Conservation (phyloP, 164 flowering plant species). For the Taxillus chinensis region DNA sequence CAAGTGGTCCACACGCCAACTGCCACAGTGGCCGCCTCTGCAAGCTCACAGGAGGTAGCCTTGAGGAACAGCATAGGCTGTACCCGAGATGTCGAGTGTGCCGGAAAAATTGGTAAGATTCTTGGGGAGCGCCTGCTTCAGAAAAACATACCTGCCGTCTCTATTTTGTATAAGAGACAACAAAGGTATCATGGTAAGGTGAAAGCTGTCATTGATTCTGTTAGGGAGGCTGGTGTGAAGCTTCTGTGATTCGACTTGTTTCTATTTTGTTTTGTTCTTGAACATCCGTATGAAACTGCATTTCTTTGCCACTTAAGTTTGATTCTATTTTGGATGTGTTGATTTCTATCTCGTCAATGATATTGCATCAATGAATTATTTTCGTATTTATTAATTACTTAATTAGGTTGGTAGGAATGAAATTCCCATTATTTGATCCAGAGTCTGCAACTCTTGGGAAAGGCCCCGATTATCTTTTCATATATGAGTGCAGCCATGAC, state of each 20-base stretch:
- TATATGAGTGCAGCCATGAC: too few species aligned
- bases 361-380: too few species aligned
- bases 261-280: neutral
- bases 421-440: too few species aligned
- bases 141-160: conserved; percentile 67
- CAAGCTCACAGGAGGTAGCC: conserved; percentile 73
- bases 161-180: conserved; percentile 49
- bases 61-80: conserved; percentile 43
- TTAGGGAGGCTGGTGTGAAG: conserved; percentile 62
- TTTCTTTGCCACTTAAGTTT: neutral
- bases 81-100: conserved; percentile 76
- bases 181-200: conserved; percentile 84
- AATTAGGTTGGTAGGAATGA: too few species aligned
- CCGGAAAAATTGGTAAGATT: conserved; percentile 67
- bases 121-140: conserved; percentile 56
- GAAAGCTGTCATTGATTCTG: conserved; percentile 65
- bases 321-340: neutral
- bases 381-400: too few species aligned
- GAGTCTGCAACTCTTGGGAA: too few species aligned
- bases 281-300: neutral
- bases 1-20: conserved; percentile 81
- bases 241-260: conserved; percentile 19
- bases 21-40: conserved; percentile 69
- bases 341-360: too few species aligned
- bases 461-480: too few species aligned